Conservation (phyloP, 306 rosid species). For the Inga laurina region DNA sequence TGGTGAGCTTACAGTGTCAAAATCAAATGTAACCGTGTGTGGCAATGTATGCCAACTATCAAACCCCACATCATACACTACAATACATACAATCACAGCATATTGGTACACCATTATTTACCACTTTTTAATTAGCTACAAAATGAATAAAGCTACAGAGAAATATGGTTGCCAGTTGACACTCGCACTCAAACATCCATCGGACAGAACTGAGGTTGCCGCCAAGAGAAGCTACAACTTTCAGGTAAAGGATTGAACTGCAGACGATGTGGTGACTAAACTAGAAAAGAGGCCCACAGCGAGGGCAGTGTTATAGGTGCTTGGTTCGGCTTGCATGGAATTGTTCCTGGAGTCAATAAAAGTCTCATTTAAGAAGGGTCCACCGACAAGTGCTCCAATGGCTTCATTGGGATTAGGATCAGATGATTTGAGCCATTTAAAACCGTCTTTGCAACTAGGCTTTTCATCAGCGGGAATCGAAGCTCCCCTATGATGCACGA, state of each 20-base stretch:
- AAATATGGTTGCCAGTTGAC: background rate
- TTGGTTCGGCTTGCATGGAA: constrained; percentile 86
- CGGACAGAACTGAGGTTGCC: background rate
- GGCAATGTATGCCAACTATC: constrained; percentile 29
- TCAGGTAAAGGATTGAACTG: constrained; percentile 64
- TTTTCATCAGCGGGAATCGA: constrained; percentile 71
- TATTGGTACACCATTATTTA: constrained; percentile 16
- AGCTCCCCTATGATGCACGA: constrained; percentile 97
- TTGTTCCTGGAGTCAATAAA: constrained; percentile 80
- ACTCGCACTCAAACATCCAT: background rate
- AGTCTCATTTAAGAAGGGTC: constrained; percentile 83
- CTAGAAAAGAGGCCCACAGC: constrained; percentile 87
- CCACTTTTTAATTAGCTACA: background rate
- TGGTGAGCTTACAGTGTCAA: constrained; percentile 29
- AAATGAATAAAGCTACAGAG: constrained; percentile 39
- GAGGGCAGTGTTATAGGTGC: constrained; percentile 87
- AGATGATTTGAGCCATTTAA: constrained; percentile 63
- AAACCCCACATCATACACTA: constrained; percentile 19
- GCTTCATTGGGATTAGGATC: constrained; percentile 89
- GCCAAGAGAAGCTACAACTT: constrained; percentile 9
- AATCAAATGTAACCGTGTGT: constrained; percentile 24
- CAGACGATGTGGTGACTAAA: constrained; percentile 89
- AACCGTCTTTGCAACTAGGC: constrained; percentile 77
- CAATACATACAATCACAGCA: constrained; percentile 29
- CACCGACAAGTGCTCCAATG: constrained; percentile 92